A percentile compares a stretch with the other conserved stretches of the same genome.
phyloP scores from a whole-genome alignment of 2,329 filamentous ascomycete species.

The Pseudonectria buxi region DNA sequence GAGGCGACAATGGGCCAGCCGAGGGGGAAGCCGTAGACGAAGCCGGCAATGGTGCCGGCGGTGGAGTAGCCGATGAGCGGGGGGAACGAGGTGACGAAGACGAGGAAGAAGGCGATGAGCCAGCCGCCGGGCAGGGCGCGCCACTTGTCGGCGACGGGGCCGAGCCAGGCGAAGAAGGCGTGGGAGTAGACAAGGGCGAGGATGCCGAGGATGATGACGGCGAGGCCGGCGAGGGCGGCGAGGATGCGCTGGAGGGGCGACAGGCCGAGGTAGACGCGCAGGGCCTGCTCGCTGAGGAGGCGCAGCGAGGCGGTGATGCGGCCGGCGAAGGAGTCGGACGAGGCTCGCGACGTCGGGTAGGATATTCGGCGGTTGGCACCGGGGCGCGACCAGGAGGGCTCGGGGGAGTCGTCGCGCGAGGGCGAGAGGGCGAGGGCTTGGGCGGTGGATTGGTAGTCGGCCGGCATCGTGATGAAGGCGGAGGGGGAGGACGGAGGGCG shows the following conservation, averaged over 20 bases:
- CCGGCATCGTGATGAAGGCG: slow-evolving; percentile 36
- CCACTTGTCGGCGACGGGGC: slow-evolving; percentile 70
- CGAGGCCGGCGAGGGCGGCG: slow-evolving; percentile 43
- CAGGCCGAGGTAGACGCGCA: slow-evolving; percentile 48
- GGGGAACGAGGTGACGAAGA: slow-evolving; percentile 74
- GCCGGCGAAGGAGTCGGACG: slow-evolving; percentile 26
- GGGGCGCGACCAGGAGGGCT: slow-evolving; percentile 19
- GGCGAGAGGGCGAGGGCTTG: slow-evolving; percentile 41
- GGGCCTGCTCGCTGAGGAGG: slow-evolving; percentile 37
- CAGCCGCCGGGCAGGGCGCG: slow-evolving; percentile 65
- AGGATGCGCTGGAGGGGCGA: slow-evolving; percentile 56
- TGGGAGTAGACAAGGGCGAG: slow-evolving; percentile 74
- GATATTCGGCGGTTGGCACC: slow-evolving; percentile 33
- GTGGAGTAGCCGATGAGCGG: slow-evolving; percentile 84
- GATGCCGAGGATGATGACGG: slow-evolving; percentile 50
- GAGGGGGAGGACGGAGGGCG: background rate
- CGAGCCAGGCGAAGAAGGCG: slow-evolving; percentile 68
- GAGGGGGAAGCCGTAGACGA: slow-evolving; percentile 49
- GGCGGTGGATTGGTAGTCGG: slow-evolving; percentile 44
- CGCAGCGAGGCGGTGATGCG: slow-evolving; percentile 29
- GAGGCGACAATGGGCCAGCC: slow-evolving; percentile 80
- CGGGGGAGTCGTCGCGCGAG: slow-evolving; percentile 24
- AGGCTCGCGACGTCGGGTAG: slow-evolving; percentile 31
- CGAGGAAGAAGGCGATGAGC: slow-evolving; percentile 66
- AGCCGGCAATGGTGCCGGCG: slow-evolving; percentile 48